phyloP scores from a whole-genome alignment of 108 stramenopile species.

The Chaetoceros muelleri region DNA sequence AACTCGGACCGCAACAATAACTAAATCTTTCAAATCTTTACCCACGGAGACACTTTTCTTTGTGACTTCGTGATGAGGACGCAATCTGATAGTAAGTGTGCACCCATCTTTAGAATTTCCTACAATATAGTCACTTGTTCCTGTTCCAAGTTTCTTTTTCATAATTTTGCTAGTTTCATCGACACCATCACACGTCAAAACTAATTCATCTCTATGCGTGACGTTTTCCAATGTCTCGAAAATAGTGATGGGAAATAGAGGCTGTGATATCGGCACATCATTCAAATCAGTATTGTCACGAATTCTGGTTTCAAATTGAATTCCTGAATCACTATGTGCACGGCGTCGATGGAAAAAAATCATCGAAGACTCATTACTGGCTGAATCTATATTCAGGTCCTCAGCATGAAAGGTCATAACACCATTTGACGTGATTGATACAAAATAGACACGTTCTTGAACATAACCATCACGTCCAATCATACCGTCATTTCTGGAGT shows the following conservation, averaged over 20 bases:
- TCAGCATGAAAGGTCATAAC: constrained; percentile 51
- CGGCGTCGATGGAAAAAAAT: neutral
- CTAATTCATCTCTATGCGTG: constrained; percentile 32
- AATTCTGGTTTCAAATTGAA: neutral
- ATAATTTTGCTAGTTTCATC: constrained; percentile 28
- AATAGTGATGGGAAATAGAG: constrained; percentile 27
- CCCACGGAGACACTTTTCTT: neutral
- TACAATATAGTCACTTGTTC: constrained; percentile 32
- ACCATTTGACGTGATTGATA: constrained; percentile 39
- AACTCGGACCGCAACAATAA: constrained; percentile 57
- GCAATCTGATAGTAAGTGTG: constrained; percentile 43
- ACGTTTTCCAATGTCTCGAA: constrained; percentile 56
- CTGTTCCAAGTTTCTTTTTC: constrained; percentile 47
- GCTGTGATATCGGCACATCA: constrained; percentile 4
- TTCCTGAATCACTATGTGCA: neutral
- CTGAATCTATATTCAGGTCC: constrained; percentile 5
- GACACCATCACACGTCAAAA: constrained; percentile 36
- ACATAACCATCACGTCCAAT: constrained; percentile 7
- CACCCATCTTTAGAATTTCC: constrained; percentile 52
- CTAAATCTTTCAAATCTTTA: constrained; percentile 8
- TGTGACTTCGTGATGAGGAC: neutral
- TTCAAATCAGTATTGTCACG: constrained; percentile 4
- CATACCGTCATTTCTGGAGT: constrained; percentile 7
- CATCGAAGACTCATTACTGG: neutral
- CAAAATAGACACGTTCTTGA: constrained; percentile 40